Conservation (phyloP, 176 grass and related monocot genomes). For the Puya raimondii region DNA sequence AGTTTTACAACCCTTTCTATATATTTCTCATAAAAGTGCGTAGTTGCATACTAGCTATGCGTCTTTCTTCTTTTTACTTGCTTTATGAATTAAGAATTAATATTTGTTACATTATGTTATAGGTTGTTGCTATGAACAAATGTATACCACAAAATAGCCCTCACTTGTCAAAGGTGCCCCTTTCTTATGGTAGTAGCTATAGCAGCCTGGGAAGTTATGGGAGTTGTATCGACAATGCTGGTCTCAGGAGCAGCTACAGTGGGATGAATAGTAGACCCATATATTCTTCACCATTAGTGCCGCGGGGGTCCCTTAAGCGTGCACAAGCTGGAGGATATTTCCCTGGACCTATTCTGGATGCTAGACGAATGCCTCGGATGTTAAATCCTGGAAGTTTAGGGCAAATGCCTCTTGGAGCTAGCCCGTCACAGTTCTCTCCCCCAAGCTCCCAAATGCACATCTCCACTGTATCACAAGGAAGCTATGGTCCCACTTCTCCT, state of each 20-base stretch:
- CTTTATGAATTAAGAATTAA: not conserved
- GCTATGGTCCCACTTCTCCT: constrained; percentile 63
- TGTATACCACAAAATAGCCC: constrained; percentile 43
- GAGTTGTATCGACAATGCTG: constrained; percentile 37
- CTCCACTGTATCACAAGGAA: constrained; percentile 36
- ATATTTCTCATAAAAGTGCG: not conserved
- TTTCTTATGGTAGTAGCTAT: constrained; percentile 84
- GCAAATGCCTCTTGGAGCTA: constrained; percentile 76
- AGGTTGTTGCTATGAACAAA: constrained; percentile 66
- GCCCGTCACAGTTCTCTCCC: constrained; percentile 81
- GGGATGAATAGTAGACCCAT: constrained; percentile 2
- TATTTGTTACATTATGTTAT: constrained; percentile 22
- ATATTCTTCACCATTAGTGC: constrained; percentile 59
- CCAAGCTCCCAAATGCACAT: constrained; percentile 51
- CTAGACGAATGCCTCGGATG: constrained; percentile 54
- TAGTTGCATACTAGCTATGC: not conserved
- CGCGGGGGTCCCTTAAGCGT: constrained; percentile 62
- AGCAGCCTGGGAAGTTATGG: constrained; percentile 63
- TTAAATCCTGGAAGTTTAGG: constrained; percentile 64
- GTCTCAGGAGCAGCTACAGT: not conserved
- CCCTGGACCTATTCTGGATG: constrained; percentile 77
- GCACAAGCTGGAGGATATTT: constrained; percentile 66
- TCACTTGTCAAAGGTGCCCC: constrained; percentile 48
- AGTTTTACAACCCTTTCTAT: no score
- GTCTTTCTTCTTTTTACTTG: not conserved